Evolutionary conservation across 2,329 filamentous ascomycete genomes (phyloP), one percentile per base, ranked within the genome.

Genomic region (Aspergillus aculeatinus): DNA sequence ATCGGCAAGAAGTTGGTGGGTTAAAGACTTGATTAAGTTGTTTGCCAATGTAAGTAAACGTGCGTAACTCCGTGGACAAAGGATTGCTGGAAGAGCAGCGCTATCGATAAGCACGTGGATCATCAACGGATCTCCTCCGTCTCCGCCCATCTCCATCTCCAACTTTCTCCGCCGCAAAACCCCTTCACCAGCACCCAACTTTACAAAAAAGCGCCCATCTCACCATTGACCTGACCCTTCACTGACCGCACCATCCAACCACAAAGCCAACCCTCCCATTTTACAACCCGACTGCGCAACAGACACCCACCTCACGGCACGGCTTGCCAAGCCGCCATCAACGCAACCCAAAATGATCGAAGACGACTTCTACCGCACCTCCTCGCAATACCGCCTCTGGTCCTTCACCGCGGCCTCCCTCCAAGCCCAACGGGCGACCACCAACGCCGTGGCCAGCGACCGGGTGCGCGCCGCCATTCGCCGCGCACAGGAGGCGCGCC

Each of bases 331-430:
- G 21, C 16, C 21, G 12, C 39, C 14, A 21, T 29, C 31, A 10
- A 9, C 23, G 25, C 25, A 35, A 12, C 42, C n/a, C 59, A 62
- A 55, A 55, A 91, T 96, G 86, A 90, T 87, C 63, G 95, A 99
- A 83, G 95, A 99, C 77, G 90, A 91, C 67, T 83, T 93, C 58
- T 99, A 98, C 78, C 88, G 92, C 33, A 85, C 90, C 55, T 96
- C 94, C 0, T 94, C 91, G 51, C 95, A 99, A 76, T 98, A 87
- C 74, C 87, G 90, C 48, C 83, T 96, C 60, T 99, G 95, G 95
- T 96, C 93, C 11, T 98, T 94, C 77, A 91, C 92, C 0, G 85
- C 88, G 2, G 77, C 86, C 3, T 86, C 88, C 44, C 85, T 99
- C 4, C 82, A 84, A 52, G 83, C 87, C 2, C 83, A 94, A 25